Evolutionary conservation across 495 filamentous ascomycete genomes (phyloP), one percentile per base, ranked within the genome.

Genomic region (Xylaria longipes): DNA sequence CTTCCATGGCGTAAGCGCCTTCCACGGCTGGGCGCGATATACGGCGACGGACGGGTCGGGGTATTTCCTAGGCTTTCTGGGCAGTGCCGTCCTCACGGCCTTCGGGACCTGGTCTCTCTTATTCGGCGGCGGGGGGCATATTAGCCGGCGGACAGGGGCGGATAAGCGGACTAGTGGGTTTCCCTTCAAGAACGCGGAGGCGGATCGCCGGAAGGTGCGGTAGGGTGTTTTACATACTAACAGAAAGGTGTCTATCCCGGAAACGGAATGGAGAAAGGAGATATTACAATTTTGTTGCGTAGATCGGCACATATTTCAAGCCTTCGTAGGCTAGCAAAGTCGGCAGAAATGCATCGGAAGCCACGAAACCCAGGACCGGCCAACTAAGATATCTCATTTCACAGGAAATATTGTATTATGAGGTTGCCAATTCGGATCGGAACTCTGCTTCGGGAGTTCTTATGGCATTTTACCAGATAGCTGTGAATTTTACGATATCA

Each of bases 151-250:
- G 79, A 95, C 91, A 0, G 93, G 93, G 0, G 91, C 89, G 6
- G 94, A 96, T 78, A 93, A 93, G 83, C 85, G 92, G 76, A 93
- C 89, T 17, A 89, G 91, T 70, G 91, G 92, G 33, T 97, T 91
- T 76, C 94, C 94, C n/a, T 97, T 95, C 75, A 88, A 86, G 75
- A 97, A 95, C 25, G 37, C 48, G 1, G 50, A 45, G 27, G 69
- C 69, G 15, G 62, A 71, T 46, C 61, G 69, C 35, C 60, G 69
- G 31, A 71, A 71, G 52, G 62, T 11, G 27, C 60, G 60, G 69
- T 71, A 71, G 31, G 22, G 8, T 14, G 7, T 39, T 22, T 22
- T 22, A 25, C 27, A 37, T 6, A 25, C n/a, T 11, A 22, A 11
- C 9, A 29, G 25, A 29, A 60, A 22, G 33, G 5, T 37, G 7